phyloP scores from a whole-genome alignment of 148 eudicot genomes.

The Spergularia bocconei region DNA sequence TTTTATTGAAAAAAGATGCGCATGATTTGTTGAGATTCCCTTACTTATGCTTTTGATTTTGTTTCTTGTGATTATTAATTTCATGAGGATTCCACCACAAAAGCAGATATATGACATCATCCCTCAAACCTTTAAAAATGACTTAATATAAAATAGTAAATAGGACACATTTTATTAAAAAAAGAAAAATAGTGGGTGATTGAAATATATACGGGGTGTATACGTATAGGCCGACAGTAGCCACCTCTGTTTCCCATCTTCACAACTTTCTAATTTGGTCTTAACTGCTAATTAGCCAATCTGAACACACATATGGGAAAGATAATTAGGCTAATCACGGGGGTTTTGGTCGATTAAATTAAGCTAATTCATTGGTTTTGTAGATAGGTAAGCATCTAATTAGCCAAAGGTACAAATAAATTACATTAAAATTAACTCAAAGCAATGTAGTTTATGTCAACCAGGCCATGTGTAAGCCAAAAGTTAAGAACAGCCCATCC shows the following conservation, averaged over 20 bases:
- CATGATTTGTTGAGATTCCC: slow-evolving; percentile 30
- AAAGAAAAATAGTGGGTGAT: neutral
- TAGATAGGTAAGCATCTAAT: slow-evolving; percentile 21
- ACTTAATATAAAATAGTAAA: neutral
- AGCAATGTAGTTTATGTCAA: neutral
- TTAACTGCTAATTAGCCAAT: slow-evolving; percentile 5
- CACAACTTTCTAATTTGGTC: slow-evolving; percentile 29
- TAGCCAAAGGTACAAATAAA: neutral
- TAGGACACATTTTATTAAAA: neutral
- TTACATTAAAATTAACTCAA: neutral
- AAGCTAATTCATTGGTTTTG: neutral
- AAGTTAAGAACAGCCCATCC: slow-evolving; percentile 1
- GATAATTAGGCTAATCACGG: neutral
- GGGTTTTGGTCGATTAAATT: neutral
- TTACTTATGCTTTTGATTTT: slow-evolving; percentile 18
- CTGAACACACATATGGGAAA: no score
- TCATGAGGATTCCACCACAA: no score
- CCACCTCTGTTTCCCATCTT: slow-evolving; percentile 38
- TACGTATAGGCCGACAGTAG: slow-evolving; percentile 35
- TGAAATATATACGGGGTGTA: slow-evolving; percentile 19
- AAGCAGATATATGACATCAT: neutral
- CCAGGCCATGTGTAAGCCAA: slow-evolving; percentile 25
- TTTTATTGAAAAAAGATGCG: slow-evolving; percentile 17
- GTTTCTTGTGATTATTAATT: neutral
- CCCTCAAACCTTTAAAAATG: neutral